Percentiles rank a stretch among this genome's conserved stretches.
Conservation (phyloP, 1,284 basidiomycete genomes). For the Pseudozyma pruni region DNA sequence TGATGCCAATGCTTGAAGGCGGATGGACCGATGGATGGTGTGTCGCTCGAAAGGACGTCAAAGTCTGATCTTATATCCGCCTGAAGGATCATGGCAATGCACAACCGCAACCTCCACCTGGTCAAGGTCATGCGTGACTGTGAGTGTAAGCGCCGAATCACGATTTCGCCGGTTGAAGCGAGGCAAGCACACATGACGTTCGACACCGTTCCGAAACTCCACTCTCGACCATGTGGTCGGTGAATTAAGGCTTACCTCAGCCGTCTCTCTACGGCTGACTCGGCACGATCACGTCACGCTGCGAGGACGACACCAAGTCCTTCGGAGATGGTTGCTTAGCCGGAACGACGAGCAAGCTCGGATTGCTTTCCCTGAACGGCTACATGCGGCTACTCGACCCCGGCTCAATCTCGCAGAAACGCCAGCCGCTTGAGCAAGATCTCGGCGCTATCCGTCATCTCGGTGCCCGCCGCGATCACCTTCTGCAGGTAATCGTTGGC, state of each 20-base stretch:
- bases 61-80: too few species aligned
- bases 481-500: slow-evolving; percentile 64
- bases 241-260: not conserved
- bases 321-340: too few species aligned
- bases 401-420: slow-evolving; percentile 39
- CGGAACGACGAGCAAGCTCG: too few species aligned
- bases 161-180: not conserved
- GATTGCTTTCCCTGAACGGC: too few species aligned
- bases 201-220: not conserved
- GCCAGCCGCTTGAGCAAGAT: slow-evolving; percentile 60
- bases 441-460: slow-evolving; percentile 62
- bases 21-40: not conserved
- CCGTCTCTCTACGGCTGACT: not conserved
- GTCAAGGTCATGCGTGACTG: not conserved
- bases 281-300: too few species aligned
- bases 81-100: not conserved
- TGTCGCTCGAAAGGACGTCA: too few species aligned
- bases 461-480: slow-evolving; percentile 62
- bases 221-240: not conserved
- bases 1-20: not conserved
- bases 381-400: not conserved
- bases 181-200: not conserved
- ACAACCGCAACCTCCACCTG: not conserved
- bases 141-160: not conserved
- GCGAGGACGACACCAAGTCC: too few species aligned